These are phyloP conservation scores for Jatropha curcas DNA, from an alignment of 345 rosid genomes.

Conservation along the genomic window DNA sequence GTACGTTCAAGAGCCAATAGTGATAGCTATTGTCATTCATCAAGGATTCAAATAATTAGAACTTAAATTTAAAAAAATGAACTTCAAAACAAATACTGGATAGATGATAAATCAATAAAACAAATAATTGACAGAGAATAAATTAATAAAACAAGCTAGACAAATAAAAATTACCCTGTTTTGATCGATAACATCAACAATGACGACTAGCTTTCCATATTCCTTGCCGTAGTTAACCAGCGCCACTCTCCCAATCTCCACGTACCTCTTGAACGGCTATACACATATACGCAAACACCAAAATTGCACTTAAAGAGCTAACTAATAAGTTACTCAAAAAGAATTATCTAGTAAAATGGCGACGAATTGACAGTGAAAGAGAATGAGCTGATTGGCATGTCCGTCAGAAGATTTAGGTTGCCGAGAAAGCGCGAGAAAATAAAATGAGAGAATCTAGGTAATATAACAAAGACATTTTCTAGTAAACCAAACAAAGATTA, in stretches of 20 bases:
- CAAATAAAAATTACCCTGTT: slow-evolving; percentile 14
- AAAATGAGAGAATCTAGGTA: neutral
- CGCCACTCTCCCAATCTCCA: slow-evolving; percentile 28
- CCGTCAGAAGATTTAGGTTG: neutral
- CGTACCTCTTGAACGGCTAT: slow-evolving; percentile 25
- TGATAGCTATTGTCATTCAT: too few species aligned
- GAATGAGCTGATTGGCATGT: neutral
- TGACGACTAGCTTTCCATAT: slow-evolving; percentile 23
- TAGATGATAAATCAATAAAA: too few species aligned
- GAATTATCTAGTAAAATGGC: neutral
- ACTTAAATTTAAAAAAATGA: too few species aligned
- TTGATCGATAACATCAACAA: slow-evolving; percentile 26
- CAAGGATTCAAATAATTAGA: too few species aligned
- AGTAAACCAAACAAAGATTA: neutral
- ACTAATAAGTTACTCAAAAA: too few species aligned
- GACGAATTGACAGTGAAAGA: neutral
- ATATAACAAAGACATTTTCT: neutral
- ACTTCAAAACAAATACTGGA: too few species aligned
- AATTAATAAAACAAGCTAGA: neutral
- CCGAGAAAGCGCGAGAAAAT: neutral
- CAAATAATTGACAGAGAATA: too few species aligned
- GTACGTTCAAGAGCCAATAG: too few species aligned
- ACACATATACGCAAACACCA: neutral
- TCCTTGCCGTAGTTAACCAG: slow-evolving; percentile 25
- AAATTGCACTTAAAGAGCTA: neutral